phyloP scores from a whole-genome alignment of 306 rosid species.

The Vigna unguiculata region DNA sequence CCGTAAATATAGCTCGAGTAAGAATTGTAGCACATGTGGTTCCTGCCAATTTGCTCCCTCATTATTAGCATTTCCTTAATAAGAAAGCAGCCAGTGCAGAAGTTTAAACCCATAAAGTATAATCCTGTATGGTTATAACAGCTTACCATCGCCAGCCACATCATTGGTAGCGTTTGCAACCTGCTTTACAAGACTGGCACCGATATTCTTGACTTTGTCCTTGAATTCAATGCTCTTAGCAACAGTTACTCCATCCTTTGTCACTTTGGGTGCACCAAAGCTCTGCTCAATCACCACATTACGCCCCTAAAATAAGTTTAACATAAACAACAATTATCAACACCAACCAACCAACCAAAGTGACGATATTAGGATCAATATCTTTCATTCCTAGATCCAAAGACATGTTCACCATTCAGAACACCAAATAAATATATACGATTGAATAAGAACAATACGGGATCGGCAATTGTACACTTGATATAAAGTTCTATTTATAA shows the following conservation, averaged over 20 bases:
- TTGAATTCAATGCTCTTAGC: conserved; percentile 97
- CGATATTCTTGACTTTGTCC: conserved; percentile 86
- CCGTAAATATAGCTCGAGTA: conserved; percentile 85
- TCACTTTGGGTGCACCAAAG: conserved; percentile 96
- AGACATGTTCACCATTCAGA: background rate
- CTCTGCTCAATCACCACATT: conserved; percentile 95
- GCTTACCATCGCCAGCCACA: conserved; percentile 94
- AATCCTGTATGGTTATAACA: background rate
- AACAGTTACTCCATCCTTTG: conserved; percentile 96
- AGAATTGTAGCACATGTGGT: conserved; percentile 96
- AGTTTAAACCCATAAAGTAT: background rate
- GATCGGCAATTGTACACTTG: background rate
- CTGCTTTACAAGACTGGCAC: conserved; percentile 98
- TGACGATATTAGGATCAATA: background rate
- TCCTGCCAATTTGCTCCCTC: conserved; percentile 57
- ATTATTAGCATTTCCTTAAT: background rate
- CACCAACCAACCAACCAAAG: background rate
- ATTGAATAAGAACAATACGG: background rate
- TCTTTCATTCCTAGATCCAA: background rate
- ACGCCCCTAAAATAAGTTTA: conserved; percentile 69
- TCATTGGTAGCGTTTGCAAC: conserved; percentile 99
- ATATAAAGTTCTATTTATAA: background rate
- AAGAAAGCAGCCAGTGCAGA: background rate
- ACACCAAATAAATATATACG: background rate
- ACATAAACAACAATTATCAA: conserved; percentile 16